Base-by-base conservation (phyloP, 1,284 basidiomycete genomes). In the Caloboletus firmus region DNA sequence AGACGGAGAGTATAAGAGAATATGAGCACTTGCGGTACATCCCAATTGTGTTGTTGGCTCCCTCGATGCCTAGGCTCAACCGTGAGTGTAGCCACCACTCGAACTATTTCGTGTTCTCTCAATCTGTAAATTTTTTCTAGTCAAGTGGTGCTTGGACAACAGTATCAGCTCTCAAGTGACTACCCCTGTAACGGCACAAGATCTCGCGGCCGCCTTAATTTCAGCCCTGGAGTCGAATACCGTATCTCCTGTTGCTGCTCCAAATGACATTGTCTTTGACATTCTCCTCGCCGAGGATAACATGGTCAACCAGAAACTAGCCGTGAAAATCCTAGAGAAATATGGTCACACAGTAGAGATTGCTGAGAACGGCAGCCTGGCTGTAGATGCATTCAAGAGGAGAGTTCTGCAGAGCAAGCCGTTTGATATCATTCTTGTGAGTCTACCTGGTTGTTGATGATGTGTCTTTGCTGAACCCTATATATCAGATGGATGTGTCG, bases 281-380 rank as follows among this genome's bases (percentile, higher is more conserved):
- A 96, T 98, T 59, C 80, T 99, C n/a, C 82, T 99, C 8, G 96
- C 96, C 0, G 96, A 99, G 71, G 97, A 99, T 72, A 99, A 99
- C 67, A 77, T 96, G 61, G 96, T 99, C 58, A 99, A 99, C 76
- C 96, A 99, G 77, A 93, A 95, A 70, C 75, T 99, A 7, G 97
- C 97, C 0, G 91, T 97, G 62, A 98, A 98, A 80, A 93, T 99
- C 61, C 77, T 99, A 34, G 95, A 98, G 75, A 96, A 95, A 69
- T 95, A 95, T 51, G 96, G 96, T 0, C 97, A 99, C 72, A 85
- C 86, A 40, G 94, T 98, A 32, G 94, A 98, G 76, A 95, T 99
- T 55, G 97, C 96, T 17, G 95, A 98, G 79, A 99, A 99, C 66
- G 97, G 97, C 10, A 89, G 90, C 64, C 77, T 95, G 55, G 94